Conservation (phyloP, 1,284 basidiomycete species). For the Inonotus obliquus region DNA sequence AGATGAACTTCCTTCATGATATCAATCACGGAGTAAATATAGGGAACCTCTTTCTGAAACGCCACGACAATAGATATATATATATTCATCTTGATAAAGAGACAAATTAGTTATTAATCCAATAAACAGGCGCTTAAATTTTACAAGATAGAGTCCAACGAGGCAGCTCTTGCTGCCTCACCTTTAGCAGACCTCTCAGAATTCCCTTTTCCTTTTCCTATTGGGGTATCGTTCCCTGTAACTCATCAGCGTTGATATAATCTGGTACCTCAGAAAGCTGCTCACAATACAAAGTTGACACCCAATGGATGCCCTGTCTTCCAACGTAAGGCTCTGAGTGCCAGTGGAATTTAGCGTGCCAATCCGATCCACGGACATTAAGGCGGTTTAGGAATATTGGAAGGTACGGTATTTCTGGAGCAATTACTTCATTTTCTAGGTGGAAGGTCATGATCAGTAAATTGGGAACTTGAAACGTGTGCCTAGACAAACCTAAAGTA, state of each 20-base stretch:
- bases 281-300: slow-evolving; percentile 3
- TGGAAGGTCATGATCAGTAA: neutral
- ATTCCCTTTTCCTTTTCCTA: neutral
- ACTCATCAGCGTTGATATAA: neutral
- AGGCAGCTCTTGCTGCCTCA: slow-evolving; percentile 1
- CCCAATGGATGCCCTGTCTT: neutral
- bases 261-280: neutral
- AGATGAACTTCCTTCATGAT: too few relatives aligned
- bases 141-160: neutral
- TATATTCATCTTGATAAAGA: too few relatives aligned
- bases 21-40: too few relatives aligned
- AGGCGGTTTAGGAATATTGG: slow-evolving; percentile 9
- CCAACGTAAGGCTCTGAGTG: neutral
- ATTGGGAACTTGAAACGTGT: neutral
- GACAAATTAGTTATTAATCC: neutral
- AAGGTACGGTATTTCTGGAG: neutral
- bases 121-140: neutral
- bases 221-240: neutral
- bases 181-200: neutral
- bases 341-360: slow-evolving; percentile 1
- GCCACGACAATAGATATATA: too few relatives aligned
- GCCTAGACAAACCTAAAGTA: neutral
- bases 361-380: neutral
- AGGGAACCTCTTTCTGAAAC: too few relatives aligned
- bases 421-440: slow-evolving; percentile 1